These are phyloP conservation scores for Clitopilus passeckerianus DNA, from an alignment of 768 basidiomycete species.

Conservation along the genomic window DNA sequence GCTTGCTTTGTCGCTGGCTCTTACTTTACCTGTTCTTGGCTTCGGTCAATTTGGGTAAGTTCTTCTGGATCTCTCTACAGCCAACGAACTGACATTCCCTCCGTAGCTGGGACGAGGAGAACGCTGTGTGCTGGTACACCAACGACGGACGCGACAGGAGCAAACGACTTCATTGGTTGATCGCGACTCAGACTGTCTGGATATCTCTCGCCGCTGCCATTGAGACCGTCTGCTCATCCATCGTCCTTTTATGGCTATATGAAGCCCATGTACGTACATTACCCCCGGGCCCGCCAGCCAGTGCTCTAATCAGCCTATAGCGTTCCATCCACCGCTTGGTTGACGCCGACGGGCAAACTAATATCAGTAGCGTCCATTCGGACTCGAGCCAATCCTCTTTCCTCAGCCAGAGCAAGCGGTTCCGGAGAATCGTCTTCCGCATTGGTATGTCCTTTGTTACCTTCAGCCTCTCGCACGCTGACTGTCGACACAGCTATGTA, in stretches of 20 bases:
- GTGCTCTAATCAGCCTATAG: neutral
- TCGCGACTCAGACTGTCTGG: neutral
- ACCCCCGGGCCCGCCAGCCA: neutral
- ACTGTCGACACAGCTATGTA: neutral
- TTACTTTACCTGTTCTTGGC: neutral
- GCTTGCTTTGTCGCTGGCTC: neutral
- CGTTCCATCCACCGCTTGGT: neutral
- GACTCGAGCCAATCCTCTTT: neutral
- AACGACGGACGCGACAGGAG: neutral
- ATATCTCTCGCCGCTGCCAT: neutral
- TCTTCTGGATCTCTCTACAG: neutral
- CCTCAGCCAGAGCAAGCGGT: neutral
- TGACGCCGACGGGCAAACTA: neutral
- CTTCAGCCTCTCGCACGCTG: neutral
- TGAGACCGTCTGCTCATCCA: neutral
- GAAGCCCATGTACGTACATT: neutral
- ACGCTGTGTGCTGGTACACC: neutral
- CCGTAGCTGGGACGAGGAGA: neutral
- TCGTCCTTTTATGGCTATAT: neutral
- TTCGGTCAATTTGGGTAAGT: neutral
- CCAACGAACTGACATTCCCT: neutral
- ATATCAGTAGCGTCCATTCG: neutral
- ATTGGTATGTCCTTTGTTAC: neutral
- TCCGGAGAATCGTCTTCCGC: neutral
- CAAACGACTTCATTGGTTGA: neutral